Evolutionary conservation across 148 eudicot genomes (phyloP), one percentile per base, ranked within the genome.

Genomic region (Rhododendron simsii): DNA sequence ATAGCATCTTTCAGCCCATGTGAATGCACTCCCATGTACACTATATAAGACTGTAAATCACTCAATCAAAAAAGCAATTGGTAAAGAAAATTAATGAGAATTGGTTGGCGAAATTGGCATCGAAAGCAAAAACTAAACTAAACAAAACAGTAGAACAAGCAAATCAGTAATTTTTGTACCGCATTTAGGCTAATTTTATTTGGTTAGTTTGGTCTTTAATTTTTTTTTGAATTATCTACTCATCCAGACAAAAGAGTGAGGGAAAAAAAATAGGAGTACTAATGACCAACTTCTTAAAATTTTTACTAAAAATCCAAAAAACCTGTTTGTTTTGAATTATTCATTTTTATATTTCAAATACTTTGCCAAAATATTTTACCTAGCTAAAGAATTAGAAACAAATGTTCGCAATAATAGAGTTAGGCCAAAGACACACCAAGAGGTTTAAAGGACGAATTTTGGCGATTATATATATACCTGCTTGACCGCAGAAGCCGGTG

Each of bases 1-100:
- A 45, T 15, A 4, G 89, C 88, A 41, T 85, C 86, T 12, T 87
- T 83, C 10, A 41, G 81, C 16, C 91, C 93, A 84, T 93, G 96
- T 20, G 86, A 86, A 82, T 92, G 94, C 33, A 78, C 93, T 75
- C 98, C 96, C 93, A 93, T 88, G 88, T 95, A 95, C 85, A 94
- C 95, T 53, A 94, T 76, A 69, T 93, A 94, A 20, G 94, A 63
- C 94, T 94, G 63, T 48, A n/a, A 39, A 10, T 21, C 10, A 44
- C 41, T 10, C 15, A 77, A 18, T 39, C 30, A 3, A 16, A 35
- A 76, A 76, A 35, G 41, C 26, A 16, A 18, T 73, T 4, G 23
- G 16, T 37, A 39, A 39, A 76, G 3, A 21, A 76, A 76, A 39
- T 35, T 2, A 45, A 51, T 63, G 28, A 23, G 21, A 7, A 55